Evolutionary conservation across 345 rosid genomes (phyloP), one percentile per base, ranked within the genome.

Genomic region (Kernera saxatilis): DNA sequence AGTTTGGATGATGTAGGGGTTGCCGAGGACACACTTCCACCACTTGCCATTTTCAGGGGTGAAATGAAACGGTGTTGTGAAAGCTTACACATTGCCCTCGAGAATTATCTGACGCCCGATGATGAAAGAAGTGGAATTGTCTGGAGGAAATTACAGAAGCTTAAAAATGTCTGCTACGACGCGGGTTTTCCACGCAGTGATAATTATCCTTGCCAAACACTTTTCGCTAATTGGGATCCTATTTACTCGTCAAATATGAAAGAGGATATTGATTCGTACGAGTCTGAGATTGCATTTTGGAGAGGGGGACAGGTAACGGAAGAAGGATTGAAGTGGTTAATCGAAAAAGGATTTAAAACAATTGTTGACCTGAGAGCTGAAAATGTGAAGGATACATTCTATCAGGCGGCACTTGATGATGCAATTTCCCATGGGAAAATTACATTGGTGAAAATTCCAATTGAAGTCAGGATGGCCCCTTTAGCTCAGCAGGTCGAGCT

Each of bases 1-100:
- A 81, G 59, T 30, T 70, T 19, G 35, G 81, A 54, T 14, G 96
- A 90, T 63, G 57, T 78, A 40, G 81, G 85, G 64, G 69, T 73
- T 73, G 82, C 77, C 67, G 96, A 85, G 27, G 96, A 88, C 50
- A 70, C 80, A 37, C 90, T 89, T 67, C 98, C 98, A 21, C 98
- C 98, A 1, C 97, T 93, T 35, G 96, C 98, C 10, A 48, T 86
- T 76, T 91, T 93, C 78, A 82, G 97, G 77, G 73, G 85, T 71
- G 98, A 91, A 82, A 91, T 93, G 98, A 93, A 93, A 81, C 87
- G 95, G 64, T 93, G 98, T 41, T 85, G 96, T 14, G 98, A 93
- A 81, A 89, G 95, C 79, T 83, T 93, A 76, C 98, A 93, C 71
- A 78, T 91, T 68, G 97, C 98, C 40, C 96, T 93, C 56, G 89